Evolutionary conservation across 2,329 filamentous ascomycete species (phyloP).

Genomic region (Chaetomiaceae sp.): DNA sequence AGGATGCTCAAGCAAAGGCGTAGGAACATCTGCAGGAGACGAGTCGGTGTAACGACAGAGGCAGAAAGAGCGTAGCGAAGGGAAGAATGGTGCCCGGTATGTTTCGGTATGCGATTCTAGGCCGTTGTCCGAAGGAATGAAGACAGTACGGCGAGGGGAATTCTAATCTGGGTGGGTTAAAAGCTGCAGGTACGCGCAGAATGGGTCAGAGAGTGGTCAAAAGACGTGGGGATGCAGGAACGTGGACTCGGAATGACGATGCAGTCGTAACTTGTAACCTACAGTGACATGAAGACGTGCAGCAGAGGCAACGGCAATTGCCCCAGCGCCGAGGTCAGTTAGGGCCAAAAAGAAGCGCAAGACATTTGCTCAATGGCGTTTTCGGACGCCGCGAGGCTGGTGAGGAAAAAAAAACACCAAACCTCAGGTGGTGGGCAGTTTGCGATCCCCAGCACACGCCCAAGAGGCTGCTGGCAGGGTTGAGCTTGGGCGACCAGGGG

Average conservation of each 20-base stretch:
- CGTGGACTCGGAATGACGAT: neutral
- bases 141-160: constrained; percentile 10
- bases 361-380: constrained; percentile 11
- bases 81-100: neutral
- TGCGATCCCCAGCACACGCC: constrained; percentile 2
- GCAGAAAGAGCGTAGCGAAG: constrained; percentile 10
- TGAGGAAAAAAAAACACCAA: constrained; percentile 10
- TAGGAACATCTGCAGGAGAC: constrained; percentile 15
- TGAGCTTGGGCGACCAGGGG: neutral
- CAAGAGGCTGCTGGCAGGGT: neutral
- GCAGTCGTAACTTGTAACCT: constrained; percentile 7
- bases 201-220: neutral
- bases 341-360: constrained; percentile 1
- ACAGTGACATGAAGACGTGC: constrained; percentile 26
- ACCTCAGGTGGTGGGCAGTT: neutral
- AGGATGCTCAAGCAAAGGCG: constrained; percentile 10
- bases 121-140: constrained; percentile 18
- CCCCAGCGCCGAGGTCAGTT: constrained; percentile 15
- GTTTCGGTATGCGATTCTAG: constrained; percentile 5
- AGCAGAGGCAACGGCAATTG: constrained; percentile 26
- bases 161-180: constrained; percentile 9
- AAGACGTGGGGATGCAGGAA: neutral
- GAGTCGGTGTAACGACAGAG: constrained; percentile 6
- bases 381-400: neutral
- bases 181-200: constrained; percentile 18